Conservation (phyloP, 169 alveolate species). For the Toxoplasma gondii region DNA sequence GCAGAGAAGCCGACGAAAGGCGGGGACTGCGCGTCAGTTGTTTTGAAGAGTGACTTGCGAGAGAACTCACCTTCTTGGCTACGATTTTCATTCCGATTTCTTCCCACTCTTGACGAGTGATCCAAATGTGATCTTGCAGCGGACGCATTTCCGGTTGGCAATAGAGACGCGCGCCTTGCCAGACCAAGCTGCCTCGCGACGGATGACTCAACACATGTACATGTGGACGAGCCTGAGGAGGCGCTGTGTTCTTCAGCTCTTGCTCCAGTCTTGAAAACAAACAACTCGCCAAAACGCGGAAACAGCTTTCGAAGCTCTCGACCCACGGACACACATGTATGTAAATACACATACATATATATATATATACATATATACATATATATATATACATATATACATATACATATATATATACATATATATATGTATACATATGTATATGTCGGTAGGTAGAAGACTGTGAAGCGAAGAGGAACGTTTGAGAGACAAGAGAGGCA, state of each 20-base stretch:
- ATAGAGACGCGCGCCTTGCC: slow-evolving; percentile 64
- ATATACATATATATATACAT: background rate
- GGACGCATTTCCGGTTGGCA: slow-evolving; percentile 56
- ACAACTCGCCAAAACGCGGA: background rate
- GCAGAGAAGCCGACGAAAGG: no score
- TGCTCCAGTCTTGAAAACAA: slow-evolving; percentile 43
- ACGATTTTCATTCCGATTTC: slow-evolving; percentile 63
- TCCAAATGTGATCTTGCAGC: slow-evolving; percentile 64
- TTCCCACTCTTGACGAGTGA: slow-evolving; percentile 62
- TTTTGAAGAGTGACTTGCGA: background rate
- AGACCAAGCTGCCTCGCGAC: slow-evolving; percentile 37
- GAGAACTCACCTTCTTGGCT: slow-evolving; percentile 50
- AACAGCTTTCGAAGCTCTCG: background rate
- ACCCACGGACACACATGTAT: background rate
- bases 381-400: background rate
- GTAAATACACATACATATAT: background rate
- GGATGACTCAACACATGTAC: slow-evolving; percentile 59
- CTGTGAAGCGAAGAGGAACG: no score
- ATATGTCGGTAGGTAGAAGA: background rate
- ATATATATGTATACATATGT: background rate
- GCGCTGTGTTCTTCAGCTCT: slow-evolving; percentile 65
- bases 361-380: background rate
- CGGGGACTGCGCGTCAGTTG: no score
- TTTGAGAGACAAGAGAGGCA: no score
- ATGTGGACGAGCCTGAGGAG: slow-evolving; percentile 59